Conservation (phyloP, 73 alveolate genomes). For the Tetrahymena thermophila region DNA sequence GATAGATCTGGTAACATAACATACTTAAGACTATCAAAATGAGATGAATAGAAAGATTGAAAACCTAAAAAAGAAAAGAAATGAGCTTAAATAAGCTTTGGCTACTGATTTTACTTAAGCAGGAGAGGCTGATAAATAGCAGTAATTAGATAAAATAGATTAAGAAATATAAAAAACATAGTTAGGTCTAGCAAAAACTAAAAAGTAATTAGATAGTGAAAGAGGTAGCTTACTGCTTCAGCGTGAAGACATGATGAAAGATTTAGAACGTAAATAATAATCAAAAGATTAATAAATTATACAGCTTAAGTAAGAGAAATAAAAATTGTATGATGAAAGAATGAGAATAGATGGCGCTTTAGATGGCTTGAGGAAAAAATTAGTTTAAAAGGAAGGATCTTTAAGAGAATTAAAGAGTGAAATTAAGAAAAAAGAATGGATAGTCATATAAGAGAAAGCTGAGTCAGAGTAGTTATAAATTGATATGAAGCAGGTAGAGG, state of each 20-base stretch:
- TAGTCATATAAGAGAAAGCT: not conserved
- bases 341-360: not conserved
- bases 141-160: not conserved
- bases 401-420: not conserved
- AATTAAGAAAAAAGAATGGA: not conserved
- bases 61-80: not conserved
- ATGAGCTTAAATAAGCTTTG: not conserved
- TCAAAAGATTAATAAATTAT: not conserved
- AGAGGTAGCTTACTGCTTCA: not conserved
- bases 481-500: not conserved
- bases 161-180: not conserved
- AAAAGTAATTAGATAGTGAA: not conserved
- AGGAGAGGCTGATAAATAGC: not conserved
- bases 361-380: not conserved
- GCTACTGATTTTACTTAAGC: not conserved
- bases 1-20: not conserved
- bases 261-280: not conserved
- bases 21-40: not conserved
- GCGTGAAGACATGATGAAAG: not conserved
- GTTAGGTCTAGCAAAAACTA: not conserved
- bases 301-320: not conserved
- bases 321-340: not conserved
- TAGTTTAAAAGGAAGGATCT: not conserved
- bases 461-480: not conserved
- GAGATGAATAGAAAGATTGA: not conserved